Base-by-base conservation (phyloP, 208 protist genomes). In the Leishmania lainsoni region DNA sequence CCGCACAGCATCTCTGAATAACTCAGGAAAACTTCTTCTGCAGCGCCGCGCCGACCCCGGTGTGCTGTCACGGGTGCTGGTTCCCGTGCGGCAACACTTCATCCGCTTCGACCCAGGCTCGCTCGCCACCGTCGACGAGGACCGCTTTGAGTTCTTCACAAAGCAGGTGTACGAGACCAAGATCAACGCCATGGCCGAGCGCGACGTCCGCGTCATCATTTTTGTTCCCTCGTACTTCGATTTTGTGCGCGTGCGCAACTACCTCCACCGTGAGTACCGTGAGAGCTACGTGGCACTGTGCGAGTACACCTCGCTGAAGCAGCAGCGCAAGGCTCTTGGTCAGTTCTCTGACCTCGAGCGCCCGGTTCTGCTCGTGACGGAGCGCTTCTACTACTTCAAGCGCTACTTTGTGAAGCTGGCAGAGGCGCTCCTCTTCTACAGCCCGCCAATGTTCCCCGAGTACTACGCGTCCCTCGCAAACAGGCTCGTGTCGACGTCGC, bases 341-440 rank as follows among this genome's bases (percentile, higher is more conserved):
- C 91, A 97, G 85, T 98, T 98, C 81, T 93, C 85, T 3, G 92
- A 95, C 80, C 85, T 98, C 1, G 88, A 96, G 84, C 84, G 90
- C 2, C 90, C 89, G 45, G 93, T 99, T 51, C 86, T 99, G 79
- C 83, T 99, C 9, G 92, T 98, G 74, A 99, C 97, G 42, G 98
- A 99, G 83, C 92, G 99, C 52, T 99, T 99, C 76, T 98, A 99
- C 89, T 99, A 98, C 84, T 99, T 98, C 83, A 92, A 94, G 77
- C 92, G 98, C 26, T 98, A 98, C 85, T 94, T 97, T 86, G 92
- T 99, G 61, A 94, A 95, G 82, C 86, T 97, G 63, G 91, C 96
- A 12, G 92, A 98, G 85, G 90, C 93, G 70, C 81, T 99, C 5
- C 86, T 99, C 49, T 99, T 99, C 86, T 99, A 99, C 84, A 95